Evolutionary conservation across 768 basidiomycete genomes (phyloP), one percentile per base, ranked within the genome.

Genomic region (Brasilioporus rufonigricans): DNA sequence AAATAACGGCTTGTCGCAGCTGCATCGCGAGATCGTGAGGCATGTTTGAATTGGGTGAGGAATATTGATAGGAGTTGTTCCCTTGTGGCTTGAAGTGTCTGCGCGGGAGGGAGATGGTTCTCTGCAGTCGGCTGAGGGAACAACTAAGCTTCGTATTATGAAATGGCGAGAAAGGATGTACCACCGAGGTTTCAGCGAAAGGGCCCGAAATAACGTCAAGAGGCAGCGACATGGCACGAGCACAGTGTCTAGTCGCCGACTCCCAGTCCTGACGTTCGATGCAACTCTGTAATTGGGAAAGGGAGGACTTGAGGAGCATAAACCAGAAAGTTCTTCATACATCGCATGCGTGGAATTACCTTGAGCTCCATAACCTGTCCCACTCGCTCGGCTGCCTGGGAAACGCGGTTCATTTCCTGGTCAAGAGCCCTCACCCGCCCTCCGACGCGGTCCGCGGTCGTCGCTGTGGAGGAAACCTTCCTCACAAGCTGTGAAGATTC

Each of bases 281-380:
- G 14, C 83, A 74, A 11, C 74, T 62, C 44, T 82, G 77, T 14
- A 87, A 70, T 21, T 77, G 78, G 5, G 76, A 69, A 40, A 89
- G 71, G 1, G 96, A 87, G 0, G 82, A 81, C 81, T 93, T 74
- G 71, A 52, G 33, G 69, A 73, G 29, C 16, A 55, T 65, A 18
- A 64, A 44, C 26, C 31, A 58, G n/a, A 33, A 36, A 44, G 11
- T 71, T 46, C 73, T 64, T 53, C 73, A 70, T 11, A 19, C 11
- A 50, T 40, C 2, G 8, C 32, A 41, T 36, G 29, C 65, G 51
- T 19, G 4, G 10, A 44, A 48, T 57, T 57, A 91, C 94, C 82
- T 97, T 98, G 61, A 99, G 83, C 56, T 98, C 97, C 76, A 97
- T 89, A 38, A 98, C 92, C 66, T 93, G 91, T 5, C 84, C 86